Base-by-base conservation (phyloP, 805 yeast genomes). In the Zygoascus bituminiphila region DNA sequence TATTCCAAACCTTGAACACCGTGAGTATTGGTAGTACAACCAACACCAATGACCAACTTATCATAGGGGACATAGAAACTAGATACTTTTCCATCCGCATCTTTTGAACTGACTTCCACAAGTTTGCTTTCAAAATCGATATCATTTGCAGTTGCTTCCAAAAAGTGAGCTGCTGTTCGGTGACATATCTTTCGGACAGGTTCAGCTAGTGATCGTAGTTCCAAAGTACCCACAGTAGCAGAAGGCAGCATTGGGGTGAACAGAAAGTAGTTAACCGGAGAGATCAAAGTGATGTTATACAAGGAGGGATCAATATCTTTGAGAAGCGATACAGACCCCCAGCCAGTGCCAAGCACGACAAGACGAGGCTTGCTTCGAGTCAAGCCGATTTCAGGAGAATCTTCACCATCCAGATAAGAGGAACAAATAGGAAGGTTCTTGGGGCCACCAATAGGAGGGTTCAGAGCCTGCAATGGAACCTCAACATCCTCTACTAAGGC, bases 181-280 rank as follows among this genome's bases (percentile, higher is more conserved):
- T 67, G 66, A 21, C 81, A 75, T 49, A 81, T 73, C 52, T 74
- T 70, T 52, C 88, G 73, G 46, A 81, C 77, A 29, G 83, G 79
- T 56, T 81, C 87, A 58, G 77, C 75, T 50, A 81, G 62, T 2
- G 84, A 76, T 58, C 81, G 78, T 43, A 80, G 74, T 51, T 80
- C 84, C 45, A 81, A 66, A 8, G 87, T 81, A 45, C 86, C 85
- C 2, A 82, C 82, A 4, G 87, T 83, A 19, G 86, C 84, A 44
- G 77, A 75, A 2, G 86, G 86, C 35, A 81, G 69, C 67, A 81
- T 68, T 1, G 87, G 87, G 17, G 87, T 81, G 63, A 81, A 81
- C 53, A 81, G 61, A 63, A 81, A 81, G 62, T 81, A 81, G 60
- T 80, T 80, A 2, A 81, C 78, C 21, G 87, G 87, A 2, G 85